These are phyloP conservation scores for Lanmaoa pseudosensibilis DNA, from an alignment of 768 basidiomycete species.

Conservation along the genomic window DNA sequence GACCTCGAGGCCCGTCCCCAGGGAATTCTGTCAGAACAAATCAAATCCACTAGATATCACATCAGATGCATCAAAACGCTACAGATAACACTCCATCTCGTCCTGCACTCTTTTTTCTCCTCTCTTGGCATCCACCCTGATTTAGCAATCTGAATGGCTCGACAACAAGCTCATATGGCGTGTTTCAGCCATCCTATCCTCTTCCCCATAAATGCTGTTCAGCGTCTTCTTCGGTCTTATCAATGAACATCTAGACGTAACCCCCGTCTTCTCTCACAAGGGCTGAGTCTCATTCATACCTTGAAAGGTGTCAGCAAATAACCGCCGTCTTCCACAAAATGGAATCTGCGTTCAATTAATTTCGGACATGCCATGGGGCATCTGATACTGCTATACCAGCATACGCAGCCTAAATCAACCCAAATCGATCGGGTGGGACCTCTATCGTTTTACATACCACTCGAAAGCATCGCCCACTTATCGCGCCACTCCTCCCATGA, in stretches of 20 bases:
- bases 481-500: not conserved
- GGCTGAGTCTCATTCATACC: not conserved
- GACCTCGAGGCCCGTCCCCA: not conserved
- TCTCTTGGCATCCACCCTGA: too few relatives aligned
- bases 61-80: not conserved
- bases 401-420: slow-evolving; percentile 9
- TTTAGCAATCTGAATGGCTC: too few relatives aligned
- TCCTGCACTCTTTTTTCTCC: too few relatives aligned
- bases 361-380: slow-evolving; percentile 4
- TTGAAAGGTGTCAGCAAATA: not conserved
- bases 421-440: not conserved
- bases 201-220: slow-evolving; percentile 1
- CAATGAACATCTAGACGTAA: slow-evolving; percentile 1
- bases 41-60: too few relatives aligned
- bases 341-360: slow-evolving; percentile 15
- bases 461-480: not conserved
- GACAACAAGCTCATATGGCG: too few relatives aligned
- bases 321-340: slow-evolving; percentile 19
- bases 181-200: too few relatives aligned
- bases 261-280: slow-evolving; percentile 3
- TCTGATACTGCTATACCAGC: not conserved
- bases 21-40: too few relatives aligned
- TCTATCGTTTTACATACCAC: not conserved
- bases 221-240: slow-evolving; percentile 1
- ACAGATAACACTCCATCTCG: not conserved